These are phyloP conservation scores for Acanthamoeba triangularis DNA, from an alignment of 208 protist genomes.

Conservation along the genomic window DNA sequence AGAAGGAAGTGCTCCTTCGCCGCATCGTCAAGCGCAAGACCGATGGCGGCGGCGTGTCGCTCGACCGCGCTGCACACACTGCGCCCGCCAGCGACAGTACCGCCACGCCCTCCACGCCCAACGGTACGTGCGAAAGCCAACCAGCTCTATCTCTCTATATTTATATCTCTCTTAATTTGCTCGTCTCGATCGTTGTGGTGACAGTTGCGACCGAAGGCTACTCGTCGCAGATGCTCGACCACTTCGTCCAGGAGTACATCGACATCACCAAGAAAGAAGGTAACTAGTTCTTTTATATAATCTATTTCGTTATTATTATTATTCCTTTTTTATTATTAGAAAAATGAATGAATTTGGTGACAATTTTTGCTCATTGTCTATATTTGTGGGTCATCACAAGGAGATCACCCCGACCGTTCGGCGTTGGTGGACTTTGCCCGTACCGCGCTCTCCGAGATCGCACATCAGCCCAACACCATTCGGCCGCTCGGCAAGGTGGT, in stretches of 20 bases:
- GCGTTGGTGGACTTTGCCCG: constrained; percentile 13
- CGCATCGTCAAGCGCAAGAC: constrained; percentile 24
- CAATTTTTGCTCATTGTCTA: neutral
- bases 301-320: too few species aligned
- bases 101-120: too few species aligned
- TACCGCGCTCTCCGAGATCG: neutral
- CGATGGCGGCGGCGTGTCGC: neutral
- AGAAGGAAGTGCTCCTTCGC: constrained; percentile 43
- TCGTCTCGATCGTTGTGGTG: neutral
- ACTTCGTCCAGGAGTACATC: constrained; percentile 7
- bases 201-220: neutral
- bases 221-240: constrained; percentile 44
- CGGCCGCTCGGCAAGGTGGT: constrained; percentile 23
- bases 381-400: neutral
- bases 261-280: constrained; percentile 1
- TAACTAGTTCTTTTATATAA: neutral
- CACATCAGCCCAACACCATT: constrained; percentile 49
- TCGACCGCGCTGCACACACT: neutral
- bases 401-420: neutral
- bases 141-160: too few species aligned
- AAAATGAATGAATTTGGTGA: too few species aligned
- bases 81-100: neutral
- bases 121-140: too few species aligned
- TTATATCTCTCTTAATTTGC: too few species aligned
- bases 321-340: too few species aligned